phyloP scores from a whole-genome alignment of 108 stramenopile genomes.

The Cylindrotheca fusiformis region DNA sequence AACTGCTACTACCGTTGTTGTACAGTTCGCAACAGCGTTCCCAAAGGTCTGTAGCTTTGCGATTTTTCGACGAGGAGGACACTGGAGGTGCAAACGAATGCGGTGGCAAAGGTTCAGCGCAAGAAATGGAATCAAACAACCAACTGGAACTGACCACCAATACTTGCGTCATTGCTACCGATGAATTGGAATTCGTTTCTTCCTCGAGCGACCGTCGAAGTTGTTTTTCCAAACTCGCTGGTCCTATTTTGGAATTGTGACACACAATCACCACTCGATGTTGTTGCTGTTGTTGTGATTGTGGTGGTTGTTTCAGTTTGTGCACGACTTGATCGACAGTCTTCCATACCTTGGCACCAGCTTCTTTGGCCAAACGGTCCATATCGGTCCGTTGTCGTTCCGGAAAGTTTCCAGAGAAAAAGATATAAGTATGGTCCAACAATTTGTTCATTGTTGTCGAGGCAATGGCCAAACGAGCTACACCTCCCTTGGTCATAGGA shows the following conservation, averaged over 20 bases:
- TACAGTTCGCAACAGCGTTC: not conserved
- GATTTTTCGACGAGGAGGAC: not conserved
- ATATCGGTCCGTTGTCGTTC: constrained; percentile 41
- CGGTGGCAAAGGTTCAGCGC: constrained; percentile 40
- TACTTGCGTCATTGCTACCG: constrained; percentile 11
- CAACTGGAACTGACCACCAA: constrained; percentile 59
- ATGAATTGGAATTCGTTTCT: not conserved
- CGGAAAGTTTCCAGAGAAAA: constrained; percentile 49
- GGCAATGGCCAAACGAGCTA: constrained; percentile 53
- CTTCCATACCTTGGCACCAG: constrained; percentile 54
- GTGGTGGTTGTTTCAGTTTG: constrained; percentile 29
- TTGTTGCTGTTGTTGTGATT: not conserved
- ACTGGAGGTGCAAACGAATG: constrained; percentile 25
- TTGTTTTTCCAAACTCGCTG: constrained; percentile 31
- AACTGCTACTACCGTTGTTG: not conserved
- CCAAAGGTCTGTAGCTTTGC: constrained; percentile 6
- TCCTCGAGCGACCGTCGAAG: constrained; percentile 5
- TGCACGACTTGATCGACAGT: constrained; percentile 28
- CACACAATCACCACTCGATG: constrained; percentile 52
- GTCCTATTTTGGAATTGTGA: constrained; percentile 39
- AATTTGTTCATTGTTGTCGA: constrained; percentile 9
- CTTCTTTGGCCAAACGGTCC: constrained; percentile 46
- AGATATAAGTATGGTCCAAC: constrained; percentile 27
- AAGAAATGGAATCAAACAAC: constrained; percentile 76
- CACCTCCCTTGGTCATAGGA: constrained; percentile 32